Conservation (phyloP, 2,329 filamentous ascomycete species). For the Cladophialophora chaetospira region DNA sequence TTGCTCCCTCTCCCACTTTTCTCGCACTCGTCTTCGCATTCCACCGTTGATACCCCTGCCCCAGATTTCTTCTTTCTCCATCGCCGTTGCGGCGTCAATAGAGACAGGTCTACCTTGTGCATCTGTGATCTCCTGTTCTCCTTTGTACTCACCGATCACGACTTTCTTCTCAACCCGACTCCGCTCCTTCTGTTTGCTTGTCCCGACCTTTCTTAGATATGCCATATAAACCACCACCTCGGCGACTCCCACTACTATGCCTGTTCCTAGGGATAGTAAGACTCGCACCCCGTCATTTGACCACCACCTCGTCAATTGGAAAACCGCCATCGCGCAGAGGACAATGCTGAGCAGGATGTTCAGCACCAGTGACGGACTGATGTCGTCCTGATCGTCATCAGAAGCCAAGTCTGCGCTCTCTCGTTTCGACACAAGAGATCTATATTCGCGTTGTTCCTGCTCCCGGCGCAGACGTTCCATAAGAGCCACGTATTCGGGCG, state of each 20-base stretch:
- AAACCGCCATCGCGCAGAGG: constrained; percentile 58
- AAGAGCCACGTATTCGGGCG: constrained; percentile 78
- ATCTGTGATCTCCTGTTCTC: neutral
- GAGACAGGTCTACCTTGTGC: constrained; percentile 2
- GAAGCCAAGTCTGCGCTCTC: neutral
- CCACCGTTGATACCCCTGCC: constrained; percentile 45
- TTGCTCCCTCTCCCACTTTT: constrained; percentile 41
- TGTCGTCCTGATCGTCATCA: constrained; percentile 37
- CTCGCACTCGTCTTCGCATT: constrained; percentile 43
- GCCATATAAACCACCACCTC: constrained; percentile 51
- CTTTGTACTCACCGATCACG: constrained; percentile 34
- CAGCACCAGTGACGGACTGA: constrained; percentile 66
- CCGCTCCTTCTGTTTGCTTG: constrained; percentile 43
- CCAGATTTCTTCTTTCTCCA: constrained; percentile 44
- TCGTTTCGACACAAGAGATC: constrained; percentile 64
- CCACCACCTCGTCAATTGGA: constrained; percentile 41
- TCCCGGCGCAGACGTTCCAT: constrained; percentile 83
- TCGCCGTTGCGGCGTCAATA: neutral
- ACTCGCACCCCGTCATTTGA: constrained; percentile 37
- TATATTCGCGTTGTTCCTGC: constrained; percentile 79
- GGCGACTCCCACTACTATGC: constrained; percentile 48
- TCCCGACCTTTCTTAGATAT: constrained; percentile 48
- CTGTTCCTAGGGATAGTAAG: constrained; percentile 44
- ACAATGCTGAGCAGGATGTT: constrained; percentile 88
- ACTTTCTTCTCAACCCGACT: constrained; percentile 44